Conservation (phyloP, 192 early-diverging fungal genomes). For the Martensiomyces pterosporus region DNA sequence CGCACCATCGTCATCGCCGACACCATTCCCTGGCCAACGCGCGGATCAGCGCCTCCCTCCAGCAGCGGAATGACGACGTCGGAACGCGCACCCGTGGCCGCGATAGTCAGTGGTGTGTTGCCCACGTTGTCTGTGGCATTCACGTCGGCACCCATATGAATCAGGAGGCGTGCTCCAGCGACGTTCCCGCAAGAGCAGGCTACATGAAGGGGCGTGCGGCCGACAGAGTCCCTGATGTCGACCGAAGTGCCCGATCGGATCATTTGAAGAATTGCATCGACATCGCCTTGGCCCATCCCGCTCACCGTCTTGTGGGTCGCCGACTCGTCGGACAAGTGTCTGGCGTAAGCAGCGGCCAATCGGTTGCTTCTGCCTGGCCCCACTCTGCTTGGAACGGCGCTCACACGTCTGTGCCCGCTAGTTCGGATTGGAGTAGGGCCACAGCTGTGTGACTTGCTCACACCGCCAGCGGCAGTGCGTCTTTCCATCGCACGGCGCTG, state of each 20-base stretch:
- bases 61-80: constrained; percentile 27
- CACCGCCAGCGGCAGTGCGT: constrained; percentile 1
- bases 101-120: constrained; percentile 45
- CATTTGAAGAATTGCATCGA: constrained; percentile 21
- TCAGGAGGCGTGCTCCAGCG: constrained; percentile 21
- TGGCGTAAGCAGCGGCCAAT: constrained; percentile 14
- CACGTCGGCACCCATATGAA: constrained; percentile 40
- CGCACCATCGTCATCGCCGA: constrained; percentile 44
- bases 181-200: constrained; percentile 29
- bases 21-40: constrained; percentile 21
- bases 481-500: constrained; percentile 2
- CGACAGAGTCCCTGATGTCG: constrained; percentile 13
- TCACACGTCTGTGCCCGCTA: too few species aligned
- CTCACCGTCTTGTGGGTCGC: constrained; percentile 7
- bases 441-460: constrained; percentile 5
- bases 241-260: constrained; percentile 15
- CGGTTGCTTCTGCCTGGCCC: too few species aligned
- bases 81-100: constrained; percentile 25
- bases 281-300: constrained; percentile 27
- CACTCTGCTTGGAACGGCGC: too few species aligned
- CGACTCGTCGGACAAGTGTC: constrained; percentile 11
- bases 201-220: constrained; percentile 43
- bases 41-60: constrained; percentile 40
- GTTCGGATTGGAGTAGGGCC: too few species aligned
- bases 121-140: constrained; percentile 27